Evolutionary conservation across 2,329 filamentous ascomycete species (phyloP), one percentile per base, ranked within the genome.

Genomic region (Hypomyces rosellus): DNA sequence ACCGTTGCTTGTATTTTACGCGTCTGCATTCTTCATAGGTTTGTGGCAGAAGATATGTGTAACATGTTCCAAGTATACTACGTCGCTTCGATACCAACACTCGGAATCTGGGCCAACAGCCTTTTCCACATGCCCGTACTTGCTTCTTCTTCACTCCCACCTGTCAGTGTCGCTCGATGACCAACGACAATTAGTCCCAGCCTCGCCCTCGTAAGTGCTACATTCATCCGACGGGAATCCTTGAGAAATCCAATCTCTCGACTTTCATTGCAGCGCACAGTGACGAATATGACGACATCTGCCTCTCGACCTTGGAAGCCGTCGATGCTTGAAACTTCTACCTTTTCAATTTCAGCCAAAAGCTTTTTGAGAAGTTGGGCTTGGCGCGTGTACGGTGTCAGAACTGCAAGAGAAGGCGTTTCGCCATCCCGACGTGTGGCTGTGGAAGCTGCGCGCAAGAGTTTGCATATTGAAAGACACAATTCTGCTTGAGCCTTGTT

Each of bases 271-370:
- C 68, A 72, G 8, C 71, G 59, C 5, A 72, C 69, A 1, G 68
- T 70, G 5, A 71, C 65, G 51, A 69, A 73, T 5, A 75, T 61
- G 2, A 74, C 58, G 33, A 74, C 60, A 43, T 74, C 72, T 1
- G 70, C 69, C 57, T 73, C 70, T 1, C 65, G 63, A 1, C 69
- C 71, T 48, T 75, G 70, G 52, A 70, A 74, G 3, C 65, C 65
- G 53, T 74, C 71, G 41, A 74, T 68, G 46, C 67, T 73, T 2
- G 62, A 68, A 1, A 72, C 60, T 43, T 69, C 61, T 2, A 72
- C 56, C 20, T 60, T 54, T 0, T 61, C 40, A 14, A 65, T 51
- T 2, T 52, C 51, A 8, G 57, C 41, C 1, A 61, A 48, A 6
- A 60, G 50, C 5, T 48, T 53, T 43, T 57, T 60, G 3, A 73